These are phyloP conservation scores for Sungouiozyma intestinalis DNA, from an alignment of 805 yeast genomes.

Conservation along the genomic window DNA sequence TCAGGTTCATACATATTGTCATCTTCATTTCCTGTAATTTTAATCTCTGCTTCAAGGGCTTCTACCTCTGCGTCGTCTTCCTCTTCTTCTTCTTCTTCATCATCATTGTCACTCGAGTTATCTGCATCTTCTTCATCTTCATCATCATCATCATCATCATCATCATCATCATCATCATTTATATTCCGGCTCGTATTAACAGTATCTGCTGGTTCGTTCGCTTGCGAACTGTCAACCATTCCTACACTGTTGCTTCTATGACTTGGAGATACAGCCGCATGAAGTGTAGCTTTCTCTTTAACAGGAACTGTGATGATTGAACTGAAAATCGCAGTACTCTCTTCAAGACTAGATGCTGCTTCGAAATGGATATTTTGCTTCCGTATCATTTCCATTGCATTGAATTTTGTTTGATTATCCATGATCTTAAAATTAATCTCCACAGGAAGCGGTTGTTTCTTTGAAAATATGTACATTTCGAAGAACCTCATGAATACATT, in stretches of 20 bases:
- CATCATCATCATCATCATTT: constrained; percentile 3
- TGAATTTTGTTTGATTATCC: constrained; percentile 20
- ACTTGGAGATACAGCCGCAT: too few species aligned
- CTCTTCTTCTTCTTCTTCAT: constrained; percentile 9
- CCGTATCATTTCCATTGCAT: neutral
- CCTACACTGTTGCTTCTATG: too few species aligned
- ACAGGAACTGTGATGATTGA: neutral
- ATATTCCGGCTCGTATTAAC: neutral
- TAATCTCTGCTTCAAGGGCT: constrained; percentile 18
- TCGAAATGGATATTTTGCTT: constrained; percentile 18
- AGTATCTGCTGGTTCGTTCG: too few species aligned
- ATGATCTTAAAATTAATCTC: constrained; percentile 48
- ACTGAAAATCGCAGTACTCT: constrained; percentile 33
- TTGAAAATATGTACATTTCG: constrained; percentile 61
- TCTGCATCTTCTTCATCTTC: constrained; percentile 6
- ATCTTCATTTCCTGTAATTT: constrained; percentile 24
- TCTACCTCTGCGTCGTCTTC: constrained; percentile 19
- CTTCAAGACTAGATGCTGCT: constrained; percentile 31
- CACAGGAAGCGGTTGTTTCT: constrained; percentile 50
- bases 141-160: constrained; percentile 1
- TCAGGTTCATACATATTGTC: constrained; percentile 18
- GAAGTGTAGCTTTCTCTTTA: too few species aligned
- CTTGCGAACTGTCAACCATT: too few species aligned
- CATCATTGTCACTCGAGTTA: constrained; percentile 2
- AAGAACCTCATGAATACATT: constrained; percentile 43